These are phyloP conservation scores for Sclerospora graminicola DNA, from an alignment of 352 stramenopile genomes.

Conservation along the genomic window DNA sequence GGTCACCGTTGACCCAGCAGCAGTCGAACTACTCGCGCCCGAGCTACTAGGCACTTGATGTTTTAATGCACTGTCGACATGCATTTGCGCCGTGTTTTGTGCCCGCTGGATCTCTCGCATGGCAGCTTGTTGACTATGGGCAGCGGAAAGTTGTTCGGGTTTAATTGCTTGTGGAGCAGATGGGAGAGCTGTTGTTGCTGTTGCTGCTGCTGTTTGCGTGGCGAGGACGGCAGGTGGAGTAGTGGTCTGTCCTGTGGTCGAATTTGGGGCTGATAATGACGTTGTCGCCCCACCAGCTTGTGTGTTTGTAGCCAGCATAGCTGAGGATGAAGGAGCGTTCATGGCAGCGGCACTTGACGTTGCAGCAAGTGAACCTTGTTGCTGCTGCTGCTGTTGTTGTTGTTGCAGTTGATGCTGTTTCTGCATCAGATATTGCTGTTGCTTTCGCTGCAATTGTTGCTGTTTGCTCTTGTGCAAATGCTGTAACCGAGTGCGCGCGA, in stretches of 20 bases:
- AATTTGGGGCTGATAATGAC: slow-evolving; percentile 28
- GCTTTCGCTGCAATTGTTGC: slow-evolving; percentile 68
- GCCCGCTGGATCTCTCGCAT: slow-evolving; percentile 56
- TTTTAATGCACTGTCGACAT: slow-evolving; percentile 24
- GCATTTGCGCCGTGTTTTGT: slow-evolving; percentile 44
- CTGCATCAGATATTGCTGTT: slow-evolving; percentile 70
- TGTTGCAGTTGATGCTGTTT: slow-evolving; percentile 71
- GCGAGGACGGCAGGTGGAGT: no score
- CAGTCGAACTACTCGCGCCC: no score
- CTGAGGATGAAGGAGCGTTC: slow-evolving; percentile 10
- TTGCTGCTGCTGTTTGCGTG: slow-evolving; percentile 6
- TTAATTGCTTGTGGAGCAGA: slow-evolving; percentile 37
- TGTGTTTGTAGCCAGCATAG: slow-evolving; percentile 21
- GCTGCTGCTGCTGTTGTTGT: slow-evolving; percentile 34
- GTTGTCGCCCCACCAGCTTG: slow-evolving; percentile 22
- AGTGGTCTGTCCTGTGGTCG: slow-evolving; percentile 28
- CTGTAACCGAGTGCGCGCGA: slow-evolving; percentile 52
- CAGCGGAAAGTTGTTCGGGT: slow-evolving; percentile 38
- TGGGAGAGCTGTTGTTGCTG: slow-evolving; percentile 15
- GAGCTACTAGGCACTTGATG: slow-evolving; percentile 19
- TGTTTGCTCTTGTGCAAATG: slow-evolving; percentile 76
- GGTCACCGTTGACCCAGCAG: no score
- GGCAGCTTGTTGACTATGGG: slow-evolving; percentile 49
- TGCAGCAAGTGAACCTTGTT: slow-evolving; percentile 23
- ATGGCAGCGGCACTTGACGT: slow-evolving; percentile 15